Evolutionary conservation across 192 early-diverging fungal species (phyloP), one percentile per base, ranked within the genome.

Genomic region (Coemansia sp.): DNA sequence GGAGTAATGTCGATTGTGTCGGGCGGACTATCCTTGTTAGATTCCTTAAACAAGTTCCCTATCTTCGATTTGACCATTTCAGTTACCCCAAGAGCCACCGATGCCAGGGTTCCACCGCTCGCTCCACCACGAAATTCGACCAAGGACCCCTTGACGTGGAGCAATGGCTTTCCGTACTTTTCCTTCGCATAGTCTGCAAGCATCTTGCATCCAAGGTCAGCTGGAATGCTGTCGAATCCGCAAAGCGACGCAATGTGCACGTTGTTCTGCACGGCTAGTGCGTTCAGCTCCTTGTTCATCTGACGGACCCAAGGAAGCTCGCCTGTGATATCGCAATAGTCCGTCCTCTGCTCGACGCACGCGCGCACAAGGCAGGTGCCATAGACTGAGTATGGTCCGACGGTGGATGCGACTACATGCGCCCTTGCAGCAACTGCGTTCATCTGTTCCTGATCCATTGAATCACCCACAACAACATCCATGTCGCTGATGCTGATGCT

Each of bases 241-340:
- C 92, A 95, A 35, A 85, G 64, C 21, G 93, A 89, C 4, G 94
- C 89, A 58, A 98, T 88, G n/a, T 89, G 80, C 8, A 89, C 86
- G 35, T 87, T 84, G 36, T 87, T 89, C 20, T 69, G 76, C 21
- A 73, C 69, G 1, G 96, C 96, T 53, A 82, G 36, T 4, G 89
- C 85, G 55, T 93, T 87, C 62, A 90, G 89, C 58, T 87, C 80
- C 57, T 87, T 67, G 60, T 91, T 88, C 65, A 94, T 87, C 11
- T 85, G 62, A 45, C 84, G 76, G 20, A 89, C 79, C 82, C 90
- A 93, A 8, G 71, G 75, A 34, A 85, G 73, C 63, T 96, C 94
- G 44, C 94, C 96, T n/a, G 94, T 95, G 11, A 89, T 92, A 66
- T 98, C 96, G 36, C 94, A 84, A 69, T 96, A 98, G 69, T 98